Evolutionary conservation across 495 filamentous ascomycete species (phyloP).

Genomic region (Talaromyces borbonicus): DNA sequence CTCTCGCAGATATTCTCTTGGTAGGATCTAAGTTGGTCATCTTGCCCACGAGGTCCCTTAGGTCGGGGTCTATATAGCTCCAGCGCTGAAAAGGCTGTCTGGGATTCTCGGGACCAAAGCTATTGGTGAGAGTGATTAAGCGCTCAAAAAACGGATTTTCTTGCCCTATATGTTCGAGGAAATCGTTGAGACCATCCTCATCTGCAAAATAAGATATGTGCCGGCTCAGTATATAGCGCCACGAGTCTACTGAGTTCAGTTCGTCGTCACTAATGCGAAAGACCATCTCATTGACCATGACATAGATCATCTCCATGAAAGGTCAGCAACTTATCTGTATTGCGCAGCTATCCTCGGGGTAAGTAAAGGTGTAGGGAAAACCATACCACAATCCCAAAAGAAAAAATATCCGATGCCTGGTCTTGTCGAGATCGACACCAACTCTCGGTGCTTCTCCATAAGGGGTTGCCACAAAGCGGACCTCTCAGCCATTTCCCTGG

Average conservation of each 20-base stretch:
- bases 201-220: conserved; percentile 41
- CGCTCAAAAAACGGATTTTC: conserved; percentile 25
- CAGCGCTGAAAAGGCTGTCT: conserved; percentile 20
- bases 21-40: conserved; percentile 18
- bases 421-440: conserved; percentile 22
- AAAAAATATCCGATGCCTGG: conserved; percentile 30
- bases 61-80: conserved; percentile 22
- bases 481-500: conserved; percentile 19
- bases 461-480: conserved; percentile 24
- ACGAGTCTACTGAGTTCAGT: conserved; percentile 31
- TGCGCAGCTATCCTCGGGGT: too few species aligned
- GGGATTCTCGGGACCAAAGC: conserved; percentile 19
- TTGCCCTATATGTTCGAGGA: conserved; percentile 23
- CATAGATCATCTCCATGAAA: conserved; percentile 18
- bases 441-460: conserved; percentile 33
- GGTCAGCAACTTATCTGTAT: conserved; percentile 6
- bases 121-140: conserved; percentile 19
- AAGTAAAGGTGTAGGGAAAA: conserved; percentile 3
- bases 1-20: conserved; percentile 14
- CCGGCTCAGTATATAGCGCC: conserved; percentile 32
- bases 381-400: conserved; percentile 31
- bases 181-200: conserved; percentile 20
- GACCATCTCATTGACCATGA: conserved; percentile 18
- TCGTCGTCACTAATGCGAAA: conserved; percentile 14
- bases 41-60: conserved; percentile 20